Evolutionary conservation across 2,329 filamentous ascomycete species (phyloP).

Genomic region (Chaetomiaceae sp.): DNA sequence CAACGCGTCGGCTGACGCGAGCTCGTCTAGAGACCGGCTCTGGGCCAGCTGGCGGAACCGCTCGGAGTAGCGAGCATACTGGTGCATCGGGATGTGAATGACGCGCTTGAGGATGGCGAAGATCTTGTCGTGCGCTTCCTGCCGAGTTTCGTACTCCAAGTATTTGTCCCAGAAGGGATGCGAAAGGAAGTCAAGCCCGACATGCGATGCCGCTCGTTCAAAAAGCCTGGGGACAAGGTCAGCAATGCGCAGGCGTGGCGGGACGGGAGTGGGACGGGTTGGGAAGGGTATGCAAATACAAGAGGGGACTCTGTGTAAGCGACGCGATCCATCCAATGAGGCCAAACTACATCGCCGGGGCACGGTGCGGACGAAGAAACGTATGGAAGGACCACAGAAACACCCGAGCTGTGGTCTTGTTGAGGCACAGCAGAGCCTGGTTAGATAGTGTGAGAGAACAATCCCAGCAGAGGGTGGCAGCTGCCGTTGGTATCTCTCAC

Average conservation of each 20-base stretch:
- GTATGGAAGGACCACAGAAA: conserved; percentile 29
- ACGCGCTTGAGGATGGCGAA: conserved; percentile 78
- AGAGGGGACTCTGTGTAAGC: conserved; percentile 49
- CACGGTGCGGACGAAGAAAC: conserved; percentile 31
- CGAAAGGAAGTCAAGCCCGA: conserved; percentile 87
- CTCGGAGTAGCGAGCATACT: conserved; percentile 93
- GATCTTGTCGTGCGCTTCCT: conserved; percentile 77
- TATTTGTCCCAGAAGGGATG: conserved; percentile 99
- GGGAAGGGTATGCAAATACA: conserved; percentile 56
- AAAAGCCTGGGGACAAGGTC: conserved; percentile 64
- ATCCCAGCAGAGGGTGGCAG: conserved; percentile 48
- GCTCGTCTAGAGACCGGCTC: conserved; percentile 63
- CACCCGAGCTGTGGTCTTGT: conserved; percentile 29
- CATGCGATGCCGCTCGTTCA: conserved; percentile 76
- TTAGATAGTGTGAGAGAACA: conserved; percentile 57
- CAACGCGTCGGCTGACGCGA: conserved; percentile 64
- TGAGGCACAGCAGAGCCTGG: conserved; percentile 52
- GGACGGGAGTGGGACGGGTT: conserved; percentile 27
- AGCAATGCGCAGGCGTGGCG: conserved; percentile 22
- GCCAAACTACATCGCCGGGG: conserved; percentile 30
- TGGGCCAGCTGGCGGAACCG: conserved; percentile 75
- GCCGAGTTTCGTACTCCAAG: conserved; percentile 89
- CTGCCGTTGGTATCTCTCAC: conserved; percentile 66
- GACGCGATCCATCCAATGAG: conserved; percentile 44
- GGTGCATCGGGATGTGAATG: conserved; percentile 87